Percentiles rank a stretch among this genome's conserved stretches.
Evolutionary conservation across 2,329 filamentous ascomycete species (phyloP).

Genomic region (Ophiostoma quercus): DNA sequence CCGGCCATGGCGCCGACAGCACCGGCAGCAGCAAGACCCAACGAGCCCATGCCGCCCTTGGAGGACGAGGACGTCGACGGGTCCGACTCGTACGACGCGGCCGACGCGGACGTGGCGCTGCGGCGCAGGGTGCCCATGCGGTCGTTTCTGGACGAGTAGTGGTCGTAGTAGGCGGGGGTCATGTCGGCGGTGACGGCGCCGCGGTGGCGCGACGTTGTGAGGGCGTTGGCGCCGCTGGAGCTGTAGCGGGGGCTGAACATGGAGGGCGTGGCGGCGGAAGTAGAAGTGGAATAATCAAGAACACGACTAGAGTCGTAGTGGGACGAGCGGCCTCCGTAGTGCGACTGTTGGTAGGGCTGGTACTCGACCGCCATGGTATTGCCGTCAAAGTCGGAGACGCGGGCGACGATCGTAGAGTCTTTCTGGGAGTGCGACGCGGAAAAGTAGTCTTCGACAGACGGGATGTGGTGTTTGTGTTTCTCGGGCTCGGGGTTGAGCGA

Average conservation of each 20-base stretch:
- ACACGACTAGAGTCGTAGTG: conserved; percentile 37
- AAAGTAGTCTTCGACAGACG: conserved; percentile 11
- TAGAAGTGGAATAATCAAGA: conserved; percentile 21
- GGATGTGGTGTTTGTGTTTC: neutral
- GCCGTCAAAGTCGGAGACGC: conserved; percentile 72
- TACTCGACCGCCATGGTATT: conserved; percentile 79
- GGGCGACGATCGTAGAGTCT: conserved; percentile 36
- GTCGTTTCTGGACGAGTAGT: conserved; percentile 21
- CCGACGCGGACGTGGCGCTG: conserved; percentile 23
- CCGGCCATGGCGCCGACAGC: conserved; percentile 53
- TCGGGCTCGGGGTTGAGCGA: conserved; percentile 10
- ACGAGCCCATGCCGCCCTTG: conserved; percentile 56
- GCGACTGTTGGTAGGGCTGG: conserved; percentile 32
- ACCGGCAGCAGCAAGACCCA: conserved; percentile 38
- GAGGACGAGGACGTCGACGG: conserved; percentile 32
- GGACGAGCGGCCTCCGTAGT: conserved; percentile 5
- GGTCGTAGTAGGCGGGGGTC: conserved; percentile 16
- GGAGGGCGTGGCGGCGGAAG: neutral
- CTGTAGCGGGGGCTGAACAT: conserved; percentile 18
- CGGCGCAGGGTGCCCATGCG: conserved; percentile 22
- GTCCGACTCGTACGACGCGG: conserved; percentile 25
- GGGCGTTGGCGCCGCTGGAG: neutral
- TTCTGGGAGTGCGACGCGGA: conserved; percentile 22
- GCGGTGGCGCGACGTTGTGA: conserved; percentile 5
- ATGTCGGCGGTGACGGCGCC: neutral